Conservation (phyloP, 768 basidiomycete species). For the Lentinula edodes region DNA sequence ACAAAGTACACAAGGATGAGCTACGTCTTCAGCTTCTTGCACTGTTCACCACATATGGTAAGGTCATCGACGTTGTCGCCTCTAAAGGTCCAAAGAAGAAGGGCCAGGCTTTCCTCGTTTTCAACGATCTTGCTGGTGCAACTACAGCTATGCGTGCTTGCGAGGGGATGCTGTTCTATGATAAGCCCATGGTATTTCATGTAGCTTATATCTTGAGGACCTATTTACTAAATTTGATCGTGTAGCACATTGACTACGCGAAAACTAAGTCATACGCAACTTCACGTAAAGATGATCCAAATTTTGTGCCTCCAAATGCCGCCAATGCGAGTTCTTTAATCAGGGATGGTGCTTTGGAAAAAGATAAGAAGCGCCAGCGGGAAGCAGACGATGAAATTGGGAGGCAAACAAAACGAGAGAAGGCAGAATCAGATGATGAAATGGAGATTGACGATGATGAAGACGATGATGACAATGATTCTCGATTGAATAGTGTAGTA, state of each 20-base stretch:
- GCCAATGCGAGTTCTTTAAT: conserved; percentile 48
- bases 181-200: conserved; percentile 76
- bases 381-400: conserved; percentile 53
- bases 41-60: conserved; percentile 91
- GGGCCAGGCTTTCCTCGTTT: conserved; percentile 96
- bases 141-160: conserved; percentile 91
- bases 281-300: conserved; percentile 69
- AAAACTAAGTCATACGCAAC: conserved; percentile 87
- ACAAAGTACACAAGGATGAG: conserved; percentile 90
- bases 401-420: conserved; percentile 63
- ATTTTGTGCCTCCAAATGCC: conserved; percentile 69
- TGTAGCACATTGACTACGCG: conserved; percentile 86
- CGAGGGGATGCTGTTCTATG: conserved; percentile 90
- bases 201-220: not conserved
- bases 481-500: conserved; percentile 25
- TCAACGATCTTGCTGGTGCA: conserved; percentile 83
- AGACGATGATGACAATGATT: conserved; percentile 25
- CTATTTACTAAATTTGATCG: not conserved
- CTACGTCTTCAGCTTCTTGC: conserved; percentile 76
- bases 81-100: conserved; percentile 81
- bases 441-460: conserved; percentile 96
- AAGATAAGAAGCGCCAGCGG: conserved; percentile 57
- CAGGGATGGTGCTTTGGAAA: conserved; percentile 29
- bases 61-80: conserved; percentile 89
- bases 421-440: conserved; percentile 73